Base-by-base conservation (phyloP, 345 rosid species). In the Hypericum androsaemum region DNA sequence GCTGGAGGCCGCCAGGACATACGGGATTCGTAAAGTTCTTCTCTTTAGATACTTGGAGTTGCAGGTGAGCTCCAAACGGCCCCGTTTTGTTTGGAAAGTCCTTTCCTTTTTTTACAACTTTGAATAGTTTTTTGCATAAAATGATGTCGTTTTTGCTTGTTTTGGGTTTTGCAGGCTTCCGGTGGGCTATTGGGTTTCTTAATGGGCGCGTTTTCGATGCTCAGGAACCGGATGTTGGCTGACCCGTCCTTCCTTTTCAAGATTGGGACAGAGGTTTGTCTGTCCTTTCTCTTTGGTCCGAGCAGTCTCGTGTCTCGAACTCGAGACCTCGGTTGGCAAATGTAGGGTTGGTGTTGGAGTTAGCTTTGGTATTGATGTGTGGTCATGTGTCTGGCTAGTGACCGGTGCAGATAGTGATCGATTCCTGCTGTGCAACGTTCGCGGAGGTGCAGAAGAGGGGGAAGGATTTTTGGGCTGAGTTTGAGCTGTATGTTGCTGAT, bases 211-310 rank as follows among this genome's bases (percentile, higher is more conserved):
- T 81, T 94, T 73, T 52, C 78, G 36, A 71, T 92, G 85, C 82
- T 88, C 39, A 86, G 96, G 0, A 81, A 84, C 55, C 69, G 98
- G 62, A 83, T 92, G 96, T 58, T 87, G 65, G 98, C 88, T 54
- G 99, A 92, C 68, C 95, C 97, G 39, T 85, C 97, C 43, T 90
- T 90, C 60, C 94, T 92, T 52, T 92, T 92, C 70, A 88, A 92
- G 72, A 76, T 92, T 58, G 99, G 97, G 55, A 71, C 84, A 14
- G 98, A 92, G 98, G 98, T 83, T 48, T 64, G 75, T 58, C 10
- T 12, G 13, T 53, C 4, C 17, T 6, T 60, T 14, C 40, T 37
- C 1, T 37, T 7, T 10, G 10, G 4, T 22, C 32, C 32, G 1
- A 22, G 32, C 32, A 22, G 32, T 22, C 32, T 22, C 32, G 4